These are phyloP conservation scores for Annulohypoxylon bovei DNA, from an alignment of 495 filamentous ascomycete genomes.

Conservation along the genomic window DNA sequence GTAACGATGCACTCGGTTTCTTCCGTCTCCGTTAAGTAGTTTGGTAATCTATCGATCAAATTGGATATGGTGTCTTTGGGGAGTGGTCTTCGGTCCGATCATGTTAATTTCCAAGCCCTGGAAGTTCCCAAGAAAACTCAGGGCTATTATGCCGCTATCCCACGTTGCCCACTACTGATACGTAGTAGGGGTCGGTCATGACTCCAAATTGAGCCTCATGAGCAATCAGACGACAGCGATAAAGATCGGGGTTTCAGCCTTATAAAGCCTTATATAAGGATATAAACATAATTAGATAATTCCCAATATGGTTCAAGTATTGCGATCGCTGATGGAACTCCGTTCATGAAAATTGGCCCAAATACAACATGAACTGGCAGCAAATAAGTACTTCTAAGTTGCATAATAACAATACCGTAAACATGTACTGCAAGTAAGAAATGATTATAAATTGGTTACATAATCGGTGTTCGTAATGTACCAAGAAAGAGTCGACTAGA, in stretches of 20 bases:
- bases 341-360: constrained; percentile 9
- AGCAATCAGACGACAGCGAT: constrained; percentile 16
- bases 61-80: constrained; percentile 33
- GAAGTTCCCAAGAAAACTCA: constrained; percentile 6
- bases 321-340: constrained; percentile 4
- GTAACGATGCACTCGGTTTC: constrained; percentile 36
- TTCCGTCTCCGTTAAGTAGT: constrained; percentile 26
- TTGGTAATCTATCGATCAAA: constrained; percentile 6
- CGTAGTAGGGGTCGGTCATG: constrained; percentile 30
- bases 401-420: not conserved
- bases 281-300: constrained; percentile 7
- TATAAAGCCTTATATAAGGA: constrained; percentile 39
- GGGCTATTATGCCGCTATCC: constrained; percentile 13
- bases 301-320: constrained; percentile 14
- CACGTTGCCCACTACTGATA: constrained; percentile 22
- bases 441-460: constrained; percentile 24
- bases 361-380: not conserved
- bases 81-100: constrained; percentile 38
- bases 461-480: constrained; percentile 14
- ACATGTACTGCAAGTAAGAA: not conserved
- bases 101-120: constrained; percentile 35
- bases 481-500: constrained; percentile 5
- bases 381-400: not conserved
- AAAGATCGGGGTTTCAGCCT: constrained; percentile 40
- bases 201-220: constrained; percentile 42